phyloP scores from a whole-genome alignment of 2,329 filamentous ascomycete species.

The Beauveria australis region DNA sequence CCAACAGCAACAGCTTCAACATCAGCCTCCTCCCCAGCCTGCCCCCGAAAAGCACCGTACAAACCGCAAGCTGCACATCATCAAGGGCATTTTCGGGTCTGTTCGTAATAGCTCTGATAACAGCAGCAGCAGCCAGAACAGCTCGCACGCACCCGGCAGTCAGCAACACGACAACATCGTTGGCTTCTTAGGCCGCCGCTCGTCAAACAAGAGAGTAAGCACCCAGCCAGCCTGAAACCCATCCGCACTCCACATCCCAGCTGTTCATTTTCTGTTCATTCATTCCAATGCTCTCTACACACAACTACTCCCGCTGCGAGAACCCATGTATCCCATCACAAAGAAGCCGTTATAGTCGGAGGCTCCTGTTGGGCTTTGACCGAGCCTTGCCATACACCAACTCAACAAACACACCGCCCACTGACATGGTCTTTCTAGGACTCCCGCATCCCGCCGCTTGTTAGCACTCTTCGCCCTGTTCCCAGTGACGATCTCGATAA shows the following conservation, averaged over 20 bases:
- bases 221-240: constrained; percentile 29
- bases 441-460: constrained; percentile 16
- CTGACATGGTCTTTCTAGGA: constrained; percentile 8
- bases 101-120: constrained; percentile 22
- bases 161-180: constrained; percentile 37
- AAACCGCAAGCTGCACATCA: constrained; percentile 36
- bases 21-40: constrained; percentile 18
- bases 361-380: neutral
- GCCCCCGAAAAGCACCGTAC: constrained; percentile 36
- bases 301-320: neutral
- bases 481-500: constrained; percentile 32
- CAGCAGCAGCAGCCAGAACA: constrained; percentile 21
- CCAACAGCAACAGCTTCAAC: constrained; percentile 25
- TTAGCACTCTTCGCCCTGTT: constrained; percentile 41
- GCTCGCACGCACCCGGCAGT: constrained; percentile 18
- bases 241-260: neutral
- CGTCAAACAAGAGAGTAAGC: constrained; percentile 48
- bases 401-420: neutral
- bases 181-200: constrained; percentile 43
- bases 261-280: neutral
- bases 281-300: neutral
- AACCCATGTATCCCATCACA: neutral
- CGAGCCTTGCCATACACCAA: neutral
- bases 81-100: constrained; percentile 46
- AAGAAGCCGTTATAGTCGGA: constrained; percentile 14